A percentile compares a stretch with the other conserved stretches of the same genome.
Evolutionary conservation across 441 rosid species (phyloP).

Genomic region (Gossypium aridum): DNA sequence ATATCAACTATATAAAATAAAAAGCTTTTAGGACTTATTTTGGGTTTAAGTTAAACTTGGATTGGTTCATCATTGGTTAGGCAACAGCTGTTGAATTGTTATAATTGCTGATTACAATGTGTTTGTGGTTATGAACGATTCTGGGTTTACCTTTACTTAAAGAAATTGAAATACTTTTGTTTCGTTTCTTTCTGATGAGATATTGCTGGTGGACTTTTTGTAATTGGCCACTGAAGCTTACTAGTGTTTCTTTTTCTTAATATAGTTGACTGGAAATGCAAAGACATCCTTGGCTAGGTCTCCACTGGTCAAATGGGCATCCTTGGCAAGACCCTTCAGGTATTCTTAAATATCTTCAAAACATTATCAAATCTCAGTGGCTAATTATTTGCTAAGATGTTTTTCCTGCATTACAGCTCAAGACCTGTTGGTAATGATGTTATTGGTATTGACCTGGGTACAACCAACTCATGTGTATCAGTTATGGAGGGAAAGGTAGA

Average conservation of each 20-base stretch:
- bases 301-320: conserved; percentile 23
- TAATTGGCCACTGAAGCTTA: conserved; percentile 6
- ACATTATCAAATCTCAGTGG: neutral
- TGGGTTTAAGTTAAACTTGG: neutral
- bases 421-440: conserved; percentile 47
- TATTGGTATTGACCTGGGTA: conserved; percentile 57
- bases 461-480: conserved; percentile 53
- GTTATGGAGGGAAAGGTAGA: conserved; percentile 59
- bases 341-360: conserved; percentile 6
- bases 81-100: neutral
- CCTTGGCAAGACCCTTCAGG: conserved; percentile 49
- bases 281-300: conserved; percentile 28
- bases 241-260: neutral
- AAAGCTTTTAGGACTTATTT: neutral
- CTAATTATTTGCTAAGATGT: neutral
- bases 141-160: neutral
- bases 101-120: neutral
- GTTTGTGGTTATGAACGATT: neutral
- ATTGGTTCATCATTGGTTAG: neutral
- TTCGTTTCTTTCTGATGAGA: neutral
- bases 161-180: neutral
- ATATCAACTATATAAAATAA: neutral
- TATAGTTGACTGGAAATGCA: conserved; percentile 34
- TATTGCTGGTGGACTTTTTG: neutral
- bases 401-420: conserved; percentile 24